Base-by-base conservation (phyloP, 2,329 filamentous ascomycete genomes). In the Fusarium concolor region DNA sequence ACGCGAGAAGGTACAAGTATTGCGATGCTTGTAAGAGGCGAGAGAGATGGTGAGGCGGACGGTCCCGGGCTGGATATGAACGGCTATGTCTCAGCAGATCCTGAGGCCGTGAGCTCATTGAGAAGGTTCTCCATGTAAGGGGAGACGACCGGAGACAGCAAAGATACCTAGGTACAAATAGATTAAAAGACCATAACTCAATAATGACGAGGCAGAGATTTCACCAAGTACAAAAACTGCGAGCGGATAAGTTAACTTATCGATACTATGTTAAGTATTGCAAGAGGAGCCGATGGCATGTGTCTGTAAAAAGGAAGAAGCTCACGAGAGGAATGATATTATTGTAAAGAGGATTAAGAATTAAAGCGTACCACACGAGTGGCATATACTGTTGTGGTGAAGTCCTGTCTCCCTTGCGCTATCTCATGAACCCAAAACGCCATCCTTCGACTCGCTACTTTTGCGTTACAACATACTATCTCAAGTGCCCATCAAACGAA, bases 11-110 rank as follows among this genome's bases (percentile, higher is more conserved):
- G 58, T 68, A 78, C 84, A 8, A 82, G 86, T 17, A 82, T 89
- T 29, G 87, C 86, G 0, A 76, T 89, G 9, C 75, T 90, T 2
- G 83, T 90, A 15, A 86, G 82, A 71, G 85, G 75, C 2, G 72
- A 77, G 59, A 75, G 46, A 49, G 57, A 26, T 6, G 38, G 39
- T 7, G 61, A 62, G 5, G 24, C 12, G 14, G 51, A 47, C 4
- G 56, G 43, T 12, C 24, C n/a, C 6, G 60, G 24, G 3, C n/a
- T 64, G 29, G 35, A 64, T 18, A 33, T 59, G 37, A 46, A 31
- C n/a, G 20, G 31, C 11, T 41, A 59, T 37, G 29, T 38, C 10
- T 42, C 59, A 6, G 59, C 44, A 33, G 45, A 64, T 17, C 38
- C 39, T 18, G 35, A 22, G 6, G 59, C 39, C 9, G 39, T 58